Evolutionary conservation across 352 stramenopile species (phyloP).

Genomic region (Phytophthora pinifolia): DNA sequence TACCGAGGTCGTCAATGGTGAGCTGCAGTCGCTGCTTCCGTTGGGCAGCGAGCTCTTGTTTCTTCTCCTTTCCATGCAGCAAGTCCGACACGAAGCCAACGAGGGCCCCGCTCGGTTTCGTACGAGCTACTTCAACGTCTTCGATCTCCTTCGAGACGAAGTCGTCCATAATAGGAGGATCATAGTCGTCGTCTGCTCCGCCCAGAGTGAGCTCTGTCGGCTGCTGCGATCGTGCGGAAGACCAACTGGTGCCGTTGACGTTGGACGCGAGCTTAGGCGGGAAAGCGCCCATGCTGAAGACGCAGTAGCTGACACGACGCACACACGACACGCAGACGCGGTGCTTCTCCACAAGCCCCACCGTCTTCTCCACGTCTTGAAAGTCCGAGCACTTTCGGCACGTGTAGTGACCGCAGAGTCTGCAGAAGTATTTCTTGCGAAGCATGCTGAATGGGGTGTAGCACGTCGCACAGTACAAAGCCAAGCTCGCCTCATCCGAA

Average conservation of each 20-base stretch:
- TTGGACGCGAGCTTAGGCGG: constrained; percentile 26
- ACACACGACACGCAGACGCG: constrained; percentile 54
- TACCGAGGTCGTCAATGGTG: constrained; percentile 31
- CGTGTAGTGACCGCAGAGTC: constrained; percentile 52
- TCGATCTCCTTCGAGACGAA: constrained; percentile 38
- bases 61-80: constrained; percentile 27
- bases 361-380: constrained; percentile 45
- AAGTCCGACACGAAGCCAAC: constrained; percentile 28
- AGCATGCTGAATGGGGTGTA: constrained; percentile 47
- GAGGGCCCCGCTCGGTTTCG: constrained; percentile 15
- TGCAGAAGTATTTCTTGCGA: constrained; percentile 53
- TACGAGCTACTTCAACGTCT: constrained; percentile 31
- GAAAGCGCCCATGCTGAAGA: constrained; percentile 41
- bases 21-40: constrained; percentile 27
- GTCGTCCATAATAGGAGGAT: constrained; percentile 40
- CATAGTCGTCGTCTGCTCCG: constrained; percentile 24
- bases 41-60: constrained; percentile 16
- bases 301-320: constrained; percentile 46
- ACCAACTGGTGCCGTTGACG: constrained; percentile 30
- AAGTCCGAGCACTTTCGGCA: constrained; percentile 55
- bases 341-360: constrained; percentile 42
- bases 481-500: constrained; percentile 24
- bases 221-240: constrained; percentile 16
- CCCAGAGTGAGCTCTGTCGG: constrained; percentile 23
- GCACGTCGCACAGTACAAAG: constrained; percentile 46